Percentiles rank a stretch among this genome's conserved stretches.
phyloP scores from a whole-genome alignment of 768 basidiomycete genomes.

The Termitomyces sp. region DNA sequence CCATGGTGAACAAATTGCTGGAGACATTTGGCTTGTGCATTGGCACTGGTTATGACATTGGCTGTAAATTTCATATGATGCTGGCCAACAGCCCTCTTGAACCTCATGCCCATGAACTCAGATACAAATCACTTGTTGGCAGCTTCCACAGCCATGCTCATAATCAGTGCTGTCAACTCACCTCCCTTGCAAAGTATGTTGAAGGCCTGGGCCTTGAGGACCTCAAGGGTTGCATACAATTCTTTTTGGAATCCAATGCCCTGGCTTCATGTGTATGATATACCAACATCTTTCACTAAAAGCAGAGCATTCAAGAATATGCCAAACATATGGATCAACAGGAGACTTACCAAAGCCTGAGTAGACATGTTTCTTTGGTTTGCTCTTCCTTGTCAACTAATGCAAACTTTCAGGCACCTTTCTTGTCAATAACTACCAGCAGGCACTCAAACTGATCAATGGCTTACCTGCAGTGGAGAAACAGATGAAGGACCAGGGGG shows the following conservation, averaged over 20 bases:
- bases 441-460: not conserved
- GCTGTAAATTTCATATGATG: constrained; percentile 19
- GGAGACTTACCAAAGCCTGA: constrained; percentile 2
- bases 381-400: too few species aligned
- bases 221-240: constrained; percentile 19
- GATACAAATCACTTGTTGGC: constrained; percentile 9
- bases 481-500: not conserved
- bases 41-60: constrained; percentile 17
- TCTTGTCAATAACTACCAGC: constrained; percentile 4
- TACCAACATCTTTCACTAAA: constrained; percentile 17
- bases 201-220: constrained; percentile 24
- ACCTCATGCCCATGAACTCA: not conserved
- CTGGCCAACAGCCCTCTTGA: constrained; percentile 16
- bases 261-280: constrained; percentile 15
- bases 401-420: not conserved
- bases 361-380: not conserved
- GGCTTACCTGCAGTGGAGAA: not conserved
- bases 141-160: constrained; percentile 22
- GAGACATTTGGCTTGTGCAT: too few species aligned
- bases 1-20: too few species aligned
- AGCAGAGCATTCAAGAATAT: constrained; percentile 19
- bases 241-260: constrained; percentile 20
- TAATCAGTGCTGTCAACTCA: constrained; percentile 18
- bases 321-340: constrained; percentile 1
- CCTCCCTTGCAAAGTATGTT: constrained; percentile 3